Base-by-base conservation (phyloP, 2,329 filamentous ascomycete genomes). In the Trichoderma breve region DNA sequence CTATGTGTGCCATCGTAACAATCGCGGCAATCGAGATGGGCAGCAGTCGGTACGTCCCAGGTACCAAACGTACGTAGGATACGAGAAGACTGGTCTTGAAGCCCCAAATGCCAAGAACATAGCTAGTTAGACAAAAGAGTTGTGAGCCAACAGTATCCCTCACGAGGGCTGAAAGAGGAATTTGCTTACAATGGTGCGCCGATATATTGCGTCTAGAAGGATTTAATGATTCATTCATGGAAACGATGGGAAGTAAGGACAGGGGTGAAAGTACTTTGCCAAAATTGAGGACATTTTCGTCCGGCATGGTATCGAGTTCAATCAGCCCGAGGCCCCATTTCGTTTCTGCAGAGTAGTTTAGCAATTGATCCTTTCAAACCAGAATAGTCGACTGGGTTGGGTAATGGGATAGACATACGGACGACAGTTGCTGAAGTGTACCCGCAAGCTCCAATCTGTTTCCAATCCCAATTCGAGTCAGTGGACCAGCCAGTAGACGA, bases 31-130 rank as follows among this genome's bases (percentile, higher is more conserved):
- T 77, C 8, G 71, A 74, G 9, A 82, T 77, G 0, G 83, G 81
- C 1, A 75, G 68, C 6, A 76, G 75, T 30, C 80, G 79, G 57
- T 84, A 84, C 3, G 69, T 51, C 0, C 79, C 78, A 2, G 83
- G 80, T 4, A 85, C 81, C 15, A 86, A 84, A 1, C 85, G 83
- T 0, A 86, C 77, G 21, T 85, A 83, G 1, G 83, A 83, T 2
- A 84, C 78, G 4, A 87, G 75, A 2, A 86, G 76, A 36, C 84
- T 80, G 24, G 85, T 76, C 70, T 86, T 86, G 76, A 86, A 86
- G 1, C 81, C 82, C 3, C 85, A 79, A 28, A 86, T 84, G 43
- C 80, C 81, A 12, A 77, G 73, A 24, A 84, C 80, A 68, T 84
- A 84, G 30, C 82, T 84, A 30, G 55, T 73, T 5, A 65, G 32